phyloP scores from a whole-genome alignment of 805 yeast species.

The Nakazawaea wickerhamii region DNA sequence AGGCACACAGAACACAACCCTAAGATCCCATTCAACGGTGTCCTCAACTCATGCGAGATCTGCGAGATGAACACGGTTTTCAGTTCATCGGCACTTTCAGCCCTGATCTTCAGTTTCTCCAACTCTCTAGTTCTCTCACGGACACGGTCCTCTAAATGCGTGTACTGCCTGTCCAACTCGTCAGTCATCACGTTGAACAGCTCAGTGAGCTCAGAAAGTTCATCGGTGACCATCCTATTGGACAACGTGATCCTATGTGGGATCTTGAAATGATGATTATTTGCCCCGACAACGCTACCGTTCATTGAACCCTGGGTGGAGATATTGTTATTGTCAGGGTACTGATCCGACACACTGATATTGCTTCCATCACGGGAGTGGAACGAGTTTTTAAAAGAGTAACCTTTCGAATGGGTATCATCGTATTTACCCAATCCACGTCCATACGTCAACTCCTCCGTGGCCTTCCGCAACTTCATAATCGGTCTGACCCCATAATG shows the following conservation, averaged over 20 bases:
- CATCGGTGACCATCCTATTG: constrained; percentile 61
- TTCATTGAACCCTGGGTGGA: neutral
- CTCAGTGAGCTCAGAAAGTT: constrained; percentile 78
- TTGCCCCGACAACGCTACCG: constrained; percentile 24
- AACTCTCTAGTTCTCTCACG: constrained; percentile 79
- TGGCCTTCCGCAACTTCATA: constrained; percentile 70
- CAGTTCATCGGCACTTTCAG: constrained; percentile 91
- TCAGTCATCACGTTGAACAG: constrained; percentile 91
- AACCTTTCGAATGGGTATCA: neutral
- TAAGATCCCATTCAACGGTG: constrained; percentile 92
- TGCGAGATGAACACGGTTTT: constrained; percentile 91
- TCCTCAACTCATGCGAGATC: constrained; percentile 88
- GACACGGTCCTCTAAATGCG: constrained; percentile 84
- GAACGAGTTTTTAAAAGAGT: constrained; percentile 21
- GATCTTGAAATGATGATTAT: constrained; percentile 26
- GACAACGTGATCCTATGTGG: constrained; percentile 30
- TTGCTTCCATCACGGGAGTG: constrained; percentile 19
- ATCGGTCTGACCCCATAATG: constrained; percentile 84
- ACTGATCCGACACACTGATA: constrained; percentile 5
- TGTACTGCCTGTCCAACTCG: constrained; percentile 78
- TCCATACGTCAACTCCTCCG: constrained; percentile 59
- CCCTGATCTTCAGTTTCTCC: constrained; percentile 77
- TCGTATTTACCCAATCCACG: constrained; percentile 24
- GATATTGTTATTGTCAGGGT: neutral
- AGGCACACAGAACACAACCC: constrained; percentile 94